These are phyloP conservation scores for Metarhizium guizhouense DNA, from an alignment of 2,329 filamentous ascomycete genomes.

Conservation along the genomic window DNA sequence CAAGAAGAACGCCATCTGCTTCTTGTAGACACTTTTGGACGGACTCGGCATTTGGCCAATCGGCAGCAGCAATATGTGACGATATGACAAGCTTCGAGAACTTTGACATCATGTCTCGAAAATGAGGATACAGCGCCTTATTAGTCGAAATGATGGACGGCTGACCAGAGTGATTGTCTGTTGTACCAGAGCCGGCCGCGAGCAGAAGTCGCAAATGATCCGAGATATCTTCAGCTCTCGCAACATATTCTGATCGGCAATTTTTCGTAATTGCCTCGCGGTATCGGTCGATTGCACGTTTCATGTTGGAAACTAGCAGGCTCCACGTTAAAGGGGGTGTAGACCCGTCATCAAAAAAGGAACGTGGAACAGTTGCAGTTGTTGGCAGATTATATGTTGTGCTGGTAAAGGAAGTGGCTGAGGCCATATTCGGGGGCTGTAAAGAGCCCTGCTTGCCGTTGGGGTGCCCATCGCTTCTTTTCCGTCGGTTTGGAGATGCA, in stretches of 20 bases:
- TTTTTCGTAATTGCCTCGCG: conserved; percentile 78
- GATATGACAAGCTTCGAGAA: conserved; percentile 99
- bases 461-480: conserved; percentile 46
- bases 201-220: conserved; percentile 88
- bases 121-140: conserved; percentile 93
- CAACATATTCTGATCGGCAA: conserved; percentile 83
- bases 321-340: conserved; percentile 81
- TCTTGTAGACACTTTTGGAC: conserved; percentile 93
- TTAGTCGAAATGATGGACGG: conserved; percentile 99
- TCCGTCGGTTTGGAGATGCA: conserved; percentile 48
- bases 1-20: conserved; percentile 90
- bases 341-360: conserved; percentile 85
- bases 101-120: conserved; percentile 98
- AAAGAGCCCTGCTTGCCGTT: conserved; percentile 29
- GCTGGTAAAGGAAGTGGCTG: conserved; percentile 54
- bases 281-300: conserved; percentile 79
- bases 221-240: conserved; percentile 93
- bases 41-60: conserved; percentile 90
- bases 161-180: conserved; percentile 96
- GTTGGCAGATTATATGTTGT: conserved; percentile 48
- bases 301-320: conserved; percentile 85
- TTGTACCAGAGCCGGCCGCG: conserved; percentile 93
- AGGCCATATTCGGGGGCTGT: conserved; percentile 42
- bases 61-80: conserved; percentile 91
- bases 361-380: conserved; percentile 58